Conservation (phyloP, 345 rosid species). For the Sisymbrium altissimum region DNA sequence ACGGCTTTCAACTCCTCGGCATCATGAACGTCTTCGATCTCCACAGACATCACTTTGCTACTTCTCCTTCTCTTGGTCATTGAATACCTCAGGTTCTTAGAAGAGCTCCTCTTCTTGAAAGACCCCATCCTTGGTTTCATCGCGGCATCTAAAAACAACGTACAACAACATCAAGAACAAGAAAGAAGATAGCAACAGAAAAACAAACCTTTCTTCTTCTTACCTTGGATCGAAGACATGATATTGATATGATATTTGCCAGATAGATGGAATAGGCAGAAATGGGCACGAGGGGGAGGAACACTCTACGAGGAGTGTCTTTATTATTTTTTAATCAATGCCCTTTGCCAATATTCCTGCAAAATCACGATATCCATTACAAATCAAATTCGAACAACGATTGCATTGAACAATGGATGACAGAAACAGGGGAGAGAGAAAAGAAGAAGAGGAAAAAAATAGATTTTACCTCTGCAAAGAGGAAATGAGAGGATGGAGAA, state of each 20-base stretch:
- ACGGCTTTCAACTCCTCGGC: constrained; percentile 72
- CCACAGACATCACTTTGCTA: constrained; percentile 66
- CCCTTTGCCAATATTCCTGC: constrained; percentile 42
- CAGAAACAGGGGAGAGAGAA: not conserved
- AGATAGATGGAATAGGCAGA: constrained; percentile 33
- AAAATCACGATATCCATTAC: not conserved
- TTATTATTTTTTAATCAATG: constrained; percentile 20
- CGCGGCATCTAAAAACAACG: constrained; percentile 32
- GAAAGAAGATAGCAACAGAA: not conserved
- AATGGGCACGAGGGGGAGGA: constrained; percentile 39
- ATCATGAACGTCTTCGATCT: constrained; percentile 61
- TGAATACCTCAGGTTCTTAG: constrained; percentile 66
- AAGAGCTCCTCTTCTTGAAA: constrained; percentile 71
- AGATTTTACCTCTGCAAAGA: constrained; percentile 57
- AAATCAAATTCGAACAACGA: not conserved
- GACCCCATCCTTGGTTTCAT: constrained; percentile 55
- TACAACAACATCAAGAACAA: not conserved
- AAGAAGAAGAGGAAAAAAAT: not conserved
- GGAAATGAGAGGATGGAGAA: constrained; percentile 24
- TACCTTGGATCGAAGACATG: constrained; percentile 41
- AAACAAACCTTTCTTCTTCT: not conserved
- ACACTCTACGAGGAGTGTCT: constrained; percentile 32
- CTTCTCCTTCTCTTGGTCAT: constrained; percentile 67
- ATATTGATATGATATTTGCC: constrained; percentile 1
- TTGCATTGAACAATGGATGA: not conserved